These are phyloP conservation scores for Drechslerella stenobrocha DNA, from an alignment of 2,329 filamentous ascomycete genomes.

Conservation along the genomic window DNA sequence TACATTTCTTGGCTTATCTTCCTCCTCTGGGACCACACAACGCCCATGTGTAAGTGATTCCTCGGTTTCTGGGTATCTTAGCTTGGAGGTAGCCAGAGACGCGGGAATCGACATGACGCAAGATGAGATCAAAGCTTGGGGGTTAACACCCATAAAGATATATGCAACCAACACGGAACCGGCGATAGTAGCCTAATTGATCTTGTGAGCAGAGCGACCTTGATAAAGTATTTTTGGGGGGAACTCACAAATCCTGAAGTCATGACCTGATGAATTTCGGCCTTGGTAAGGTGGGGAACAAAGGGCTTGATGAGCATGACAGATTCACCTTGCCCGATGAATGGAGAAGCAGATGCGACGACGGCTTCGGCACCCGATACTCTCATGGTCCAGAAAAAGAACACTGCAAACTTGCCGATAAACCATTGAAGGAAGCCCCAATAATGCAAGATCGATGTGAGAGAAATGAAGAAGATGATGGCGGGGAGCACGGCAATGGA, in stretches of 20 bases:
- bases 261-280: conserved; percentile 91
- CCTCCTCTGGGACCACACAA: conserved; percentile 74
- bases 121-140: conserved; percentile 82
- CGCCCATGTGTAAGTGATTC: conserved; percentile 80
- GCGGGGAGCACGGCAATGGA: conserved; percentile 78
- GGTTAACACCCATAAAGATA: conserved; percentile 78
- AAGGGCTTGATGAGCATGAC: conserved; percentile 90
- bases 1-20: conserved; percentile 75
- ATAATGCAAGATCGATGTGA: conserved; percentile 86
- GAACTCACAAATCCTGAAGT: conserved; percentile 67
- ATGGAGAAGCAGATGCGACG: conserved; percentile 87
- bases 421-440: conserved; percentile 84
- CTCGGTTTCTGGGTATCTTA: conserved; percentile 85
- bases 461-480: conserved; percentile 92
- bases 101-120: conserved; percentile 96
- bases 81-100: conserved; percentile 83
- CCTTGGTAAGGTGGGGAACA: conserved; percentile 78
- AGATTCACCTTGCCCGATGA: conserved; percentile 91
- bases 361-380: conserved; percentile 93
- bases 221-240: not conserved
- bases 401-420: conserved; percentile 79
- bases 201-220: conserved; percentile 6
- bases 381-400: conserved; percentile 87
- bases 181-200: conserved; percentile 73
- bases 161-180: conserved; percentile 85